Base-by-base conservation (phyloP, 345 rosid genomes). In the Linum trigynum region DNA sequence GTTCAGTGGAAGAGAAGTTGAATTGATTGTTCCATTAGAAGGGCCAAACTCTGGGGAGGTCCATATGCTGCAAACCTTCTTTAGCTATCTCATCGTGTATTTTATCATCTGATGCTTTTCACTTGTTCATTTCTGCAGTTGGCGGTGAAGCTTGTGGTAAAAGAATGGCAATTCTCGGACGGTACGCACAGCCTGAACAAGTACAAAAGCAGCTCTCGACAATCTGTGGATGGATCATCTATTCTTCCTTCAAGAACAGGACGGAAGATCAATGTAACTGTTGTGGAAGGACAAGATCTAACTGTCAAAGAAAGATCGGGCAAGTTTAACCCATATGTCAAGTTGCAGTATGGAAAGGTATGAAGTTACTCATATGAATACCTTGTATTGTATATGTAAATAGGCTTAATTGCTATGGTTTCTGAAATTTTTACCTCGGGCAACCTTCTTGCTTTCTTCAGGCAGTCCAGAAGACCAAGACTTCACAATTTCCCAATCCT, bases 91-190 rank as follows among this genome's bases (percentile, higher is more conserved):
- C 12, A 4, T 55, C 12, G 16, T 55, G 7, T 14, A 55, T 5
- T 55, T 55, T 4, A 15, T 55, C 58, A 11, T 23, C 32, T 23
- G 32, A 38, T 38, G 36, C 39, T 55, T 60, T 41, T 38, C 45
- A 64, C 65, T 61, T 41, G 10, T 71, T 17, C 10, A 39, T 64
- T 71, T 70, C 62, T 75, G 63, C 82, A 92, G 99, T 79, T 94
- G 80, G 82, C 83, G 0, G 92, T 94, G 48, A 78, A 70, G 83
- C 84, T 94, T 65, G 79, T 90, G 57, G 37, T 94, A 64, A 90
- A 94, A 77, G 99, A 90, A 71, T 94, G 99, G 99, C 97, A 86
- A 77, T 94, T 86, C 78, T 84, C 99, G 39, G 97, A 86, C 38
- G 95, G 99, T 50, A 86, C 97, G 35, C 87, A 84, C 76, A 86